Base-by-base conservation (phyloP, 2,329 filamentous ascomycete genomes). In the Ophiostoma tasmaniense region DNA sequence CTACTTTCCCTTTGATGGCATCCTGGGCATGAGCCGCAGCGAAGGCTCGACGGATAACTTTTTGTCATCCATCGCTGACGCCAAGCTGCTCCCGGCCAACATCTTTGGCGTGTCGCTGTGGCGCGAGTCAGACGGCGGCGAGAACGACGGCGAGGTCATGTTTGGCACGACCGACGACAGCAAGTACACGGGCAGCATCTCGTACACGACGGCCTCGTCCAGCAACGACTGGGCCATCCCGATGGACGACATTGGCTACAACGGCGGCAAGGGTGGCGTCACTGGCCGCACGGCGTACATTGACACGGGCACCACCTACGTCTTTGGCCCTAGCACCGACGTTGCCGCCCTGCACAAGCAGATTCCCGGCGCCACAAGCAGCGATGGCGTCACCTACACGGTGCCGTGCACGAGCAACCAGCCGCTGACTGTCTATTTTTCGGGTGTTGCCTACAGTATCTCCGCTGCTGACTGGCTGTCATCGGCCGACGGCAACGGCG, bases 1-100 rank as follows among this genome's bases (percentile, higher is more conserved):
- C 35, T 84, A 85, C 67, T 96, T 94, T 74, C 90, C 91, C 1
- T 93, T 96, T 78, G 93, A 97, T 76, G 93, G 93, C 30, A 96
- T 97, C 66, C 80, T 97, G 2, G 93, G 92, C 3, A 80, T 96
- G 30, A 90, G 90, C 20, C 87, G 89, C 73, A 84, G 84, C 71
- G 80, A 82, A 13, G 84, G 84, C 2, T 81, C 80, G 45, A 84
- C 84, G 5, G 85, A 90, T 25, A 91, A 88, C 62, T 88, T 95
- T 73, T 82, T 95, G 76, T 81, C 89, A 52, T 80, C 83, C 1
- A 78, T 96, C 62, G 80, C 81, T 20, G 74, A 83, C 1, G 81
- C 84, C n/a, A 82, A 84, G 28, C 74, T 85, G 25, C 80, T 95
- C 61, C 73, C 79, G 17, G 75, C 85, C 5, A 92, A 91, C 75